Evolutionary conservation across 2,329 filamentous ascomycete genomes (phyloP), one percentile per base, ranked within the genome.

Genomic region (Aureobasidium melanogenum): DNA sequence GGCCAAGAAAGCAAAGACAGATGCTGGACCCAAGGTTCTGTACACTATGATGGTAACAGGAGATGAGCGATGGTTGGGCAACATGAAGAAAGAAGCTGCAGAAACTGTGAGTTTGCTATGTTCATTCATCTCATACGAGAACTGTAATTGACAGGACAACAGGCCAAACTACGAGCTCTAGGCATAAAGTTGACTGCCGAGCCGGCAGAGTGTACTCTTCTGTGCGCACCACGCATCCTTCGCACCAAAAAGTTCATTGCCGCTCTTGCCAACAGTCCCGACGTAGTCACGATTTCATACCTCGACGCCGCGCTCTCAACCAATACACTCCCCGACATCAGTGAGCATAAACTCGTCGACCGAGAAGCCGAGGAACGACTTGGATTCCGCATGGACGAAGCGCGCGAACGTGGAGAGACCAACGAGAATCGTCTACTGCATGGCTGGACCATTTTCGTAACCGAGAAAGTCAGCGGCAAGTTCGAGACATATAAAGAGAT

Each of bases 181-280:
- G 94, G 94, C 8, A 89, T 99, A 61, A 81, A 86, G 66, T 84
- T 96, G 24, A 84, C 97, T 24, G 82, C 87, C 67, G 89, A 96
- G 69, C 85, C 85, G 28, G 82, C 84, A 51, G 82, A 84, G 47
- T 94, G 90, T 71, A 89, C 93, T 68, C 89, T 96, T 71, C 83
- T 99, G 12, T 91, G 91, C 36, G 93, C 93, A 3, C 94, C 93
- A 0, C 83, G 85, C 44, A 85, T 97, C 64, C 84, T 97, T 36
- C 88, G 94, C 39, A 99, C 94, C 0, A 86, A 90, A 71, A 99
- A 99, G 71, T 99, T 99, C 71, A 86, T 97, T 54, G 88, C 87
- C 64, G 91, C 91, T 14, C 77, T 99, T 30, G 91, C 94, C 19
- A 86, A 85, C 63, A 91, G 89, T 0, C 90, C 91, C 0, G 81